Conservation (phyloP, 2,329 filamentous ascomycete genomes). For the Penicillium hordei region DNA sequence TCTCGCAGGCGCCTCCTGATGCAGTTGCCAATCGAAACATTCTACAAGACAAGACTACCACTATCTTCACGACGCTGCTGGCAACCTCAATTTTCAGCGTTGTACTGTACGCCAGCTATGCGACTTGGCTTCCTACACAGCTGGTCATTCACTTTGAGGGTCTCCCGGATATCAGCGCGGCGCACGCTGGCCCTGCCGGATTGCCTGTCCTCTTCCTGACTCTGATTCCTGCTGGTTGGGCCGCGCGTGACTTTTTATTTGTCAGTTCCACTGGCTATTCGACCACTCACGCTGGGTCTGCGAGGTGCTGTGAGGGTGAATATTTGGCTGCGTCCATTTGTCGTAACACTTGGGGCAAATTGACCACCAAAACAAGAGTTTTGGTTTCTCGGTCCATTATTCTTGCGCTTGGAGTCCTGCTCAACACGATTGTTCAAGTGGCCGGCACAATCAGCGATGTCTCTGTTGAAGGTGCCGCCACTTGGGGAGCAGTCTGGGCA, state of each 20-base stretch:
- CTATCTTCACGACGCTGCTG: conserved; percentile 65
- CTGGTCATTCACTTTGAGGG: conserved; percentile 75
- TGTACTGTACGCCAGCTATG: conserved; percentile 67
- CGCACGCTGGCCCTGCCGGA: conserved; percentile 62
- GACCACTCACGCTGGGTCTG: conserved; percentile 54
- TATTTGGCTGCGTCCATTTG: conserved; percentile 69
- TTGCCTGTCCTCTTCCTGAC: conserved; percentile 48
- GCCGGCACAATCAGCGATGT: conserved; percentile 68
- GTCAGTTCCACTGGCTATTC: conserved; percentile 51
- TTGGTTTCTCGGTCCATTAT: conserved; percentile 62
- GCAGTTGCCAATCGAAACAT: conserved; percentile 63
- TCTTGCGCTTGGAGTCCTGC: conserved; percentile 47
- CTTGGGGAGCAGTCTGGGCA: conserved; percentile 76
- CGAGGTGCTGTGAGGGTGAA: conserved; percentile 62
- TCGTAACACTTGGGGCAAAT: conserved; percentile 60
- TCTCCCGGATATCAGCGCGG: conserved; percentile 66
- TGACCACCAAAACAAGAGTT: conserved; percentile 59
- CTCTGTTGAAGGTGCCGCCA: conserved; percentile 66
- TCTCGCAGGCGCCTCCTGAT: conserved; percentile 45
- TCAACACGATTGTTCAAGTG: conserved; percentile 64
- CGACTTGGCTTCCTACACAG: conserved; percentile 67
- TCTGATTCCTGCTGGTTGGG: conserved; percentile 68
- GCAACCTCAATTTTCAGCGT: conserved; percentile 73
- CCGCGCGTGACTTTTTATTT: conserved; percentile 76
- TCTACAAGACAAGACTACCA: conserved; percentile 62